phyloP scores from a whole-genome alignment of 345 rosid species.

The Sapria himalayana region DNA sequence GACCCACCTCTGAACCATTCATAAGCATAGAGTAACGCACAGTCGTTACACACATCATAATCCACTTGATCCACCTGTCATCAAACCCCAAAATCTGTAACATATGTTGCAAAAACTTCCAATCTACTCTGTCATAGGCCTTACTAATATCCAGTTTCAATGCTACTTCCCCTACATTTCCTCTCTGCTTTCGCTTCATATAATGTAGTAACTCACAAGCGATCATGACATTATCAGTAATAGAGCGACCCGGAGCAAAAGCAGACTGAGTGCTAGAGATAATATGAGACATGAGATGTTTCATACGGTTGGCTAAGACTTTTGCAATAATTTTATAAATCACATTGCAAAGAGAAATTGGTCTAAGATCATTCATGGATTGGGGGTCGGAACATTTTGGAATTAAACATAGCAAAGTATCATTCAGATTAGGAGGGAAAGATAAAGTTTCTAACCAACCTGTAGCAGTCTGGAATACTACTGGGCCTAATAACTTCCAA shows the following conservation, averaged over 20 bases:
- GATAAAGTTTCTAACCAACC: neutral
- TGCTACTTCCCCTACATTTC: neutral
- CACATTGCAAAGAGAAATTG: neutral
- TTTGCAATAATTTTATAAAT: constrained; percentile 1
- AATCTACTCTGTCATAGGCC: neutral
- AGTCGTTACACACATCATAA: neutral
- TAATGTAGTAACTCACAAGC: neutral
- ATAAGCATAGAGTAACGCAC: neutral
- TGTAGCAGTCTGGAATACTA: neutral
- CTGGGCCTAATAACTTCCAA: neutral
- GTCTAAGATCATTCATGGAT: neutral
- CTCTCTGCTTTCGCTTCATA: neutral
- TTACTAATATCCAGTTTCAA: neutral
- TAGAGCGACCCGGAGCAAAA: neutral
- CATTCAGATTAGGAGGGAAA: neutral
- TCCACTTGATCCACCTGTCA: neutral
- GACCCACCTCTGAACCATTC: neutral
- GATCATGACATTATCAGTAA: neutral
- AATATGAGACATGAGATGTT: neutral
- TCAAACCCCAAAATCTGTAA: neutral
- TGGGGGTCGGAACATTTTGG: neutral
- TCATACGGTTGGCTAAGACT: neutral
- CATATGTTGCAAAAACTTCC: neutral
- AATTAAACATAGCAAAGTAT: neutral
- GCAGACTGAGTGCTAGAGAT: neutral